phyloP scores from a whole-genome alignment of 148 eudicot genomes.

The Cornus florida region DNA sequence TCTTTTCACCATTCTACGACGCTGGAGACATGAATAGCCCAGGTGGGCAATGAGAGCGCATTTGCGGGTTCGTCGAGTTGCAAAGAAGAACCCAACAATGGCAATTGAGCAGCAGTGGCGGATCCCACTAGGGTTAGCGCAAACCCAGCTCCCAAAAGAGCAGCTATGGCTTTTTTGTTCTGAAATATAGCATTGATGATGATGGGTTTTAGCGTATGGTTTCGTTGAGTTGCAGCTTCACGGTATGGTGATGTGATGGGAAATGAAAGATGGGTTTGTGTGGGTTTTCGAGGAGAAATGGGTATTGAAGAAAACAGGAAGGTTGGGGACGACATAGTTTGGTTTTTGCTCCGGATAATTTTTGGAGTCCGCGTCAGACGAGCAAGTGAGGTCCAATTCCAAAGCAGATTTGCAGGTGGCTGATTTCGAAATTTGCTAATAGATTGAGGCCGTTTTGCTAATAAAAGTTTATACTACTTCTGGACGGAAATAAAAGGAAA shows the following conservation, averaged over 20 bases:
- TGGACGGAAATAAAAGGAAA: too few relatives aligned
- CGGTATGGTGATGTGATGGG: constrained; percentile 2
- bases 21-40: constrained; percentile 94
- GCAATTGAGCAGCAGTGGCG: constrained; percentile 43
- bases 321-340: constrained; percentile 22
- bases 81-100: constrained; percentile 45
- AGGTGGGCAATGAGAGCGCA: constrained; percentile 93
- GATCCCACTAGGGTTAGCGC: constrained; percentile 55
- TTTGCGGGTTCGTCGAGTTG: constrained; percentile 72
- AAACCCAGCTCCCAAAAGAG: constrained; percentile 54
- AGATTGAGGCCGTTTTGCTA: too few relatives aligned
- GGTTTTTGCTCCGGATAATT: too few relatives aligned
- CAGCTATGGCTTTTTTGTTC: constrained; percentile 28
- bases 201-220: constrained; percentile 22
- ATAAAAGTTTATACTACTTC: too few relatives aligned
- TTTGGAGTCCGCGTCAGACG: too few relatives aligned
- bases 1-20: constrained; percentile 76
- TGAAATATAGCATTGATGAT: neutral
- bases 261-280: constrained; percentile 11
- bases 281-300: constrained; percentile 13
- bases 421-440: too few relatives aligned
- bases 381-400: too few relatives aligned
- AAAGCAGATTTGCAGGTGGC: too few relatives aligned
- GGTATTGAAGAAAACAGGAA: constrained; percentile 17
- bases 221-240: constrained; percentile 13